phyloP scores from a whole-genome alignment of 208 protist genomes.

The Porcisia hertigi region DNA sequence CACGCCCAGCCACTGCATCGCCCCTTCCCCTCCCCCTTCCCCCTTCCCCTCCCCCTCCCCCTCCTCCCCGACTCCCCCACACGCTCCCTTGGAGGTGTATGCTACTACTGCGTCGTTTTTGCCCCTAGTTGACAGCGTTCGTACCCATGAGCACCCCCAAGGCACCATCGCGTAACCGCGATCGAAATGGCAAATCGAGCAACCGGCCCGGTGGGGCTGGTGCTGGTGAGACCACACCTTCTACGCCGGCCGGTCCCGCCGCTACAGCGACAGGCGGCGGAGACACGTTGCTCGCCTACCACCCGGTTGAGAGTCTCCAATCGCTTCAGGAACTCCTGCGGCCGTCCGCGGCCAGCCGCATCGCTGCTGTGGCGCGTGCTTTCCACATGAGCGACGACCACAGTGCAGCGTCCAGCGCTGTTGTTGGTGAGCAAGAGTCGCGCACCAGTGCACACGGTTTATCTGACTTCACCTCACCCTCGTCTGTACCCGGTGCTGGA shows the following conservation, averaged over 20 bases:
- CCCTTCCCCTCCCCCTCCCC: background rate
- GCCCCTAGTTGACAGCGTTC: background rate
- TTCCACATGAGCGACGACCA: constrained; percentile 10
- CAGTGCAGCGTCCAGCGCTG: background rate
- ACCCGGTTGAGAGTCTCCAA: constrained; percentile 10
- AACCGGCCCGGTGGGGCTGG: background rate
- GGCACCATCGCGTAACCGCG: background rate
- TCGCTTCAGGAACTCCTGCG: constrained; percentile 25
- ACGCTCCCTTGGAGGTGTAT: background rate
- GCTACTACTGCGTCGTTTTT: background rate
- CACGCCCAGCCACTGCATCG: background rate
- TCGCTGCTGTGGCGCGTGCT: constrained; percentile 13
- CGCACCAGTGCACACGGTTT: background rate
- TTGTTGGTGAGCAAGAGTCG: background rate
- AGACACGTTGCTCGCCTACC: constrained; percentile 3
- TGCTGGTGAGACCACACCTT: background rate
- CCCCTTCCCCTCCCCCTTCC: background rate
- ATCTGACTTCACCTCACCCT: background rate
- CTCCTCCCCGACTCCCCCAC: background rate
- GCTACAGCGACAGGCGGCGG: background rate
- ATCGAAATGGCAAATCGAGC: background rate
- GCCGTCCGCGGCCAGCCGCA: constrained; percentile 16
- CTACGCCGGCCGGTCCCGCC: background rate
- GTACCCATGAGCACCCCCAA: constrained; percentile 6
- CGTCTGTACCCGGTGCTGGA: background rate